Evolutionary conservation across 441 rosid genomes (phyloP), one percentile per base, ranked within the genome.

Genomic region (Adansonia gregorii): DNA sequence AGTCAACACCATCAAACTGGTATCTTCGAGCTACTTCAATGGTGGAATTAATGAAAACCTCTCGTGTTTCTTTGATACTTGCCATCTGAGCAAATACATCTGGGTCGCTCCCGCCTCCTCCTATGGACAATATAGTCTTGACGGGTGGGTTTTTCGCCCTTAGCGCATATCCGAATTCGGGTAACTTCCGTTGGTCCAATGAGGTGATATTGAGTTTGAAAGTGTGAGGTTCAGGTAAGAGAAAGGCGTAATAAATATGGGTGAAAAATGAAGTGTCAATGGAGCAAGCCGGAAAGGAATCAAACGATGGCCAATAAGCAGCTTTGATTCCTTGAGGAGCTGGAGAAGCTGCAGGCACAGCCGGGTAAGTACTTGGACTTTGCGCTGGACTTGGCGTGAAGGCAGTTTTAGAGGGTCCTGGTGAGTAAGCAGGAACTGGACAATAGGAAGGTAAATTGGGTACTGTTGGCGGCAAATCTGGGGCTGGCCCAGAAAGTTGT

Each of bases 201-300:
- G 65, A 52, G 0, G 93, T 84, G n/a, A 84, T 54, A 1, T 77
- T 73, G 68, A 89, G 86, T 17, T 70, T 59, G 81, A 72, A 86
- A 0, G 88, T 80, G 49, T 67, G 11, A 0, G 87, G 82, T 1
- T 85, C 81, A 6, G 78, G 83, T 19, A 74, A 8, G 61, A 88
- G 83, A 73, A 89, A 89, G 4, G 91, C 89, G 22, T 84, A 86
- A 73, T 83, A 88, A 51, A 89, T 75, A 66, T 85, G 93, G 1
- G 90, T 84, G 82, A 89, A 88, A 67, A 78, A 82, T 2, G 88
- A 76, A 0, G 89, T 83, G 67, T 85, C 78, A 9, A 85, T 85
- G 17, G 83, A 39, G 0, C 85, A 79, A 1, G 84, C 79, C 2
- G 83, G 85, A 52, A 77, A 82, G 15, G 56, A 82, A 2, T 58